A percentile compares a stretch with the other conserved stretches of the same genome.
These are phyloP conservation scores for Hapsidospora chrysogenum DNA, from an alignment of 495 filamentous ascomycete genomes.

Conservation along the genomic window DNA sequence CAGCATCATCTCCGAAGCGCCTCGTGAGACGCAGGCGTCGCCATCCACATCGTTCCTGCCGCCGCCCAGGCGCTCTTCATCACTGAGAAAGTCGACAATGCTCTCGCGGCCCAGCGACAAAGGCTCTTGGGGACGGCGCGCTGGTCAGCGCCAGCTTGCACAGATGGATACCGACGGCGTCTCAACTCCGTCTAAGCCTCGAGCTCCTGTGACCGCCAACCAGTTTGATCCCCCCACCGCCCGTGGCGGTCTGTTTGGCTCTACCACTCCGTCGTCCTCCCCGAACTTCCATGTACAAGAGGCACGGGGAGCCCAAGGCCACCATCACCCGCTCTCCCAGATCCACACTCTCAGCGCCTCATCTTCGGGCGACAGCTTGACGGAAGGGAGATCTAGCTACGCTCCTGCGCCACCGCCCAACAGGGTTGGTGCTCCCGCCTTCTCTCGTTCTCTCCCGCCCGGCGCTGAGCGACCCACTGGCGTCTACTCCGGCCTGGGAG, in stretches of 20 bases:
- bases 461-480: slow-evolving; percentile 2
- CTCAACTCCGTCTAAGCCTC: slow-evolving; percentile 30
- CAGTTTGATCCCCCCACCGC: slow-evolving; percentile 42
- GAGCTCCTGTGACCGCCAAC: slow-evolving; percentile 64
- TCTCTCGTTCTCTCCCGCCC: slow-evolving; percentile 15
- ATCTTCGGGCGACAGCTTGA: slow-evolving; percentile 61
- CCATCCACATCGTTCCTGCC: slow-evolving; percentile 14
- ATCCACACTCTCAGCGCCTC: slow-evolving; percentile 68
- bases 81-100: slow-evolving; percentile 70
- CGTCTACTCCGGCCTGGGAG: slow-evolving; percentile 14
- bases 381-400: slow-evolving; percentile 48
- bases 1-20: slow-evolving; percentile 43
- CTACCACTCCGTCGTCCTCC: slow-evolving; percentile 24
- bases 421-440: slow-evolving; percentile 36
- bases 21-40: slow-evolving; percentile 28
- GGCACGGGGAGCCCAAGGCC: slow-evolving; percentile 39
- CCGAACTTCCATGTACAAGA: no score
- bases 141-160: slow-evolving; percentile 25
- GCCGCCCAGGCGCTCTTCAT: slow-evolving; percentile 41
- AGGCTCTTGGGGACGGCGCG: slow-evolving; percentile 35
- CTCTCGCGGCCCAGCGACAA: slow-evolving; percentile 57
- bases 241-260: slow-evolving; percentile 47
- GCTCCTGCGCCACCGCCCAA: slow-evolving; percentile 19
- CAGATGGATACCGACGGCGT: slow-evolving; percentile 27
- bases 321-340: slow-evolving; percentile 74